Evolutionary conservation across 768 basidiomycete genomes (phyloP).

Genomic region (Tylopilus rubrobrunneus): DNA sequence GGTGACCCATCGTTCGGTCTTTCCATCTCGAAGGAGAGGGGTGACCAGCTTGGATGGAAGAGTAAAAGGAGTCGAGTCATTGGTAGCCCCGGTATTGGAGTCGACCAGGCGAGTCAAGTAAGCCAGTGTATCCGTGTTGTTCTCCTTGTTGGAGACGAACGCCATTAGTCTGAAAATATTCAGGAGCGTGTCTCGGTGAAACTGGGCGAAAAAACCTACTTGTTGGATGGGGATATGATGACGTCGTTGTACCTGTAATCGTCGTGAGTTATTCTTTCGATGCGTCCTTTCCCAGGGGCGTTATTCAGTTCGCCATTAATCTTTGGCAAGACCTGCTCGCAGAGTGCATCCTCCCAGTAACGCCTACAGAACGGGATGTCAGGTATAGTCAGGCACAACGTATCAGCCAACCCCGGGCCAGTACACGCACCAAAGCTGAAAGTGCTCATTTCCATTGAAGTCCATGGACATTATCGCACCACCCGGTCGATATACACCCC

Average conservation of each 20-base stretch:
- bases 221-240: constrained; percentile 34
- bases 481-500: constrained; percentile 33
- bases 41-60: constrained; percentile 35
- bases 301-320: constrained; percentile 39
- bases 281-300: constrained; percentile 36
- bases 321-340: constrained; percentile 26
- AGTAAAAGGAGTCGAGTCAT: constrained; percentile 27
- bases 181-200: background rate
- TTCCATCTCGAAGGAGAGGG: constrained; percentile 28
- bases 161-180: constrained; percentile 31
- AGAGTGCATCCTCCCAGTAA: constrained; percentile 38
- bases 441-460: constrained; percentile 38
- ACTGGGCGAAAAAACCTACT: constrained; percentile 20
- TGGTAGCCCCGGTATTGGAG: constrained; percentile 31
- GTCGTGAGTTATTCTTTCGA: constrained; percentile 42
- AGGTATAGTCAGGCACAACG: background rate
- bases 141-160: constrained; percentile 41
- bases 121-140: constrained; percentile 35
- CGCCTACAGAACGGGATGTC: constrained; percentile 26
- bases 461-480: constrained; percentile 40
- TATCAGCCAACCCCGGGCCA: no score
- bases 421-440: constrained; percentile 36
- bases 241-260: constrained; percentile 30
- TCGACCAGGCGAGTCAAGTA: constrained; percentile 31
- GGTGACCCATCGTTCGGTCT: constrained; percentile 30